phyloP scores from a whole-genome alignment of 176 grass and related monocot species.

The Zizania latifolia region DNA sequence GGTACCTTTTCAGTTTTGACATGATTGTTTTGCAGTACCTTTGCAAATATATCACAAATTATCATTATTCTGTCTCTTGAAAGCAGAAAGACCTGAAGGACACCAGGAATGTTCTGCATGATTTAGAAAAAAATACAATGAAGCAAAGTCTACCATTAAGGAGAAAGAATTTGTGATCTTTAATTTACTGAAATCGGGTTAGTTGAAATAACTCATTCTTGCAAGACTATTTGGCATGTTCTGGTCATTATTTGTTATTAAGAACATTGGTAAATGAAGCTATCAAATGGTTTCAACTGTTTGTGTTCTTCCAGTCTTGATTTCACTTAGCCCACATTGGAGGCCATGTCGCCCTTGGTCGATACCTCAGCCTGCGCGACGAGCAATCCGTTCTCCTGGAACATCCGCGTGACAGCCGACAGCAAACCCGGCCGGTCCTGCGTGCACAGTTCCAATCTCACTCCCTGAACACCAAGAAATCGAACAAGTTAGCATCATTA shows the following conservation, averaged over 20 bases:
- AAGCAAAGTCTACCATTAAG: conserved; percentile 92
- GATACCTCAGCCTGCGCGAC: conserved; percentile 70
- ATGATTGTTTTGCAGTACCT: conserved; percentile 14
- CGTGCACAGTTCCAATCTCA: conserved; percentile 63
- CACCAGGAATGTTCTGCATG: conserved; percentile 64
- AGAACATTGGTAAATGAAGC: not conserved
- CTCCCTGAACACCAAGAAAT: conserved; percentile 40
- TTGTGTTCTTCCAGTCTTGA: conserved; percentile 9
- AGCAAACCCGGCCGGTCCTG: conserved; percentile 55
- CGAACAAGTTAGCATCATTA: not conserved
- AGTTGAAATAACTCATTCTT: conserved; percentile 6
- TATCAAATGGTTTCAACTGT: conserved; percentile 5
- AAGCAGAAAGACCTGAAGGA: conserved; percentile 80
- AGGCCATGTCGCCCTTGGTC: conserved; percentile 53
- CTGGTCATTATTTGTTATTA: not conserved
- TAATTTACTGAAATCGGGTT: conserved; percentile 96
- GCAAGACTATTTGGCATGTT: conserved; percentile 19
- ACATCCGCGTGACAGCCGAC: conserved; percentile 63
- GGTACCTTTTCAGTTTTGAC: conserved; percentile 35
- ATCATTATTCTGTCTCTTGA: conserved; percentile 21
- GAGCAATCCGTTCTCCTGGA: conserved; percentile 73
- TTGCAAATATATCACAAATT: conserved; percentile 6
- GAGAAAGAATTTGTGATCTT: conserved; percentile 94
- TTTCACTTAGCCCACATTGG: conserved; percentile 45
- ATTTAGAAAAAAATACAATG: conserved; percentile 94